phyloP scores from a whole-genome alignment of 1,284 basidiomycete genomes.

The Moesziomyces parantarcticus region DNA sequence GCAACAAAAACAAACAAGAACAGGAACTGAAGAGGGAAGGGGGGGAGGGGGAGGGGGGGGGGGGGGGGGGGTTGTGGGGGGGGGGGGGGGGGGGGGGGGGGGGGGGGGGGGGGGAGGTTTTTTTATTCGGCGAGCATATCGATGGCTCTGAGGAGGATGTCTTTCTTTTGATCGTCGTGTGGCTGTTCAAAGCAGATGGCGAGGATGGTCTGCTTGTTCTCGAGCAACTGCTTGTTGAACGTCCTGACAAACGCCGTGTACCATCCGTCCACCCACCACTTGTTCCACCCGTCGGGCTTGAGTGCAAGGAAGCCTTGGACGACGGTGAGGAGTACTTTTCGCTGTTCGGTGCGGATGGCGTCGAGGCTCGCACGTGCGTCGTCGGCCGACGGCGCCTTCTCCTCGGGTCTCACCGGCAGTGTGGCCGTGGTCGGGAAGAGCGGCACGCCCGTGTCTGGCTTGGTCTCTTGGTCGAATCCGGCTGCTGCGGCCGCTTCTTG shows the following conservation, averaged over 20 bases:
- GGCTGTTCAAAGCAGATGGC: constrained; percentile 45
- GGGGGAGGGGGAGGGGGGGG: too few relatives aligned
- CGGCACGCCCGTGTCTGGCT: constrained; percentile 12
- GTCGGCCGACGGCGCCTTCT: constrained; percentile 21
- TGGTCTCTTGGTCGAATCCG: constrained; percentile 17
- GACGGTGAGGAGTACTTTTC: constrained; percentile 60
- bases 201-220: constrained; percentile 52
- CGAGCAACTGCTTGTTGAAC: constrained; percentile 49
- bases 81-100: too few relatives aligned
- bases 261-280: constrained; percentile 63
- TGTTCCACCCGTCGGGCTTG: constrained; percentile 36
- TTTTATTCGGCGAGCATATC: constrained; percentile 42
- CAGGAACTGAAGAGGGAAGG: too few relatives aligned
- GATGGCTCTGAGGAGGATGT: constrained; percentile 30
- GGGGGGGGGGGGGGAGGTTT: too few relatives aligned
- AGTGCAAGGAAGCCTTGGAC: constrained; percentile 44
- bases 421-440: constrained; percentile 49
- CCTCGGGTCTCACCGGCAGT: constrained; percentile 25
- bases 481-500: constrained; percentile 50
- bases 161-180: background rate
- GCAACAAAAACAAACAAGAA: too few relatives aligned
- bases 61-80: too few relatives aligned
- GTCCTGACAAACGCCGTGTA: constrained; percentile 47
- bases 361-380: constrained; percentile 54
- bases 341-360: constrained; percentile 61